Evolutionary conservation across 345 rosid genomes (phyloP).

Genomic region (Aegle marmelos): DNA sequence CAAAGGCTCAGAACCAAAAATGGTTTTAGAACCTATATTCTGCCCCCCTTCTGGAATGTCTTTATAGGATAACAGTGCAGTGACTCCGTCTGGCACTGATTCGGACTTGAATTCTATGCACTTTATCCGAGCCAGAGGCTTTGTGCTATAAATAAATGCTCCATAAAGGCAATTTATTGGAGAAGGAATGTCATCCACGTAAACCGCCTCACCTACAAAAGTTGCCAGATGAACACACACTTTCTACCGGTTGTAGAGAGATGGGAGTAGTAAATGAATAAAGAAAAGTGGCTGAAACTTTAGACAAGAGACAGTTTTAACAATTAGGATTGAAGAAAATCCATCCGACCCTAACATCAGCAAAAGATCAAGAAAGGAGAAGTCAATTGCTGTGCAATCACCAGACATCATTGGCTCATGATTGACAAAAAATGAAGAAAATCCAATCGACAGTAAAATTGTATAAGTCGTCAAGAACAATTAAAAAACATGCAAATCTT

Average conservation of each 20-base stretch:
- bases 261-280: background rate
- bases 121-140: slow-evolving; percentile 66
- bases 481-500: background rate
- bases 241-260: background rate
- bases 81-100: slow-evolving; percentile 40
- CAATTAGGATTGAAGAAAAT: background rate
- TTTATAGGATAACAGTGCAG: slow-evolving; percentile 47
- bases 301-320: background rate
- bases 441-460: background rate
- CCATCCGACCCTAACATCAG: background rate
- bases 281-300: background rate
- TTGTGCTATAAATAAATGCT: slow-evolving; percentile 74
- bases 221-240: slow-evolving; percentile 15
- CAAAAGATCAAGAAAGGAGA: too few relatives aligned
- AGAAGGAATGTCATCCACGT: slow-evolving; percentile 89
- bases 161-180: slow-evolving; percentile 71
- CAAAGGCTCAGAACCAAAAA: slow-evolving; percentile 49
- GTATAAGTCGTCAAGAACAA: background rate
- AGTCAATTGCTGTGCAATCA: background rate
- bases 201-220: slow-evolving; percentile 83
- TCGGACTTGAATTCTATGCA: slow-evolving; percentile 39
- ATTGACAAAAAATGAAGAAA: background rate
- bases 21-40: slow-evolving; percentile 52
- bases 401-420: background rate
- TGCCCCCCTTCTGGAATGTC: slow-evolving; percentile 74